Evolutionary conservation across 176 grass and related monocot genomes (phyloP), one percentile per base, ranked within the genome.

Genomic region (Triticum monococcum): DNA sequence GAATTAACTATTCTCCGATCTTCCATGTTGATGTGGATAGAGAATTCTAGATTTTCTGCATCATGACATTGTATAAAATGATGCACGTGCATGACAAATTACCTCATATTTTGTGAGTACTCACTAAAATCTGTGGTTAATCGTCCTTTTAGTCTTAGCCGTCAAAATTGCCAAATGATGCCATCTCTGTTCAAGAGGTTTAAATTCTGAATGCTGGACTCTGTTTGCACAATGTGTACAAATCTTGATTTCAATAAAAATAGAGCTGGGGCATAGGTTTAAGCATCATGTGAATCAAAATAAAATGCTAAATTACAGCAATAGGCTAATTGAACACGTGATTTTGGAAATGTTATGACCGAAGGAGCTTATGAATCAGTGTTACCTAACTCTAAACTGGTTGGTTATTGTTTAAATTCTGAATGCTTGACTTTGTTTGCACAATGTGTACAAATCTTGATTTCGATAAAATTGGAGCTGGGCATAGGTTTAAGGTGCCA

Each of bases 1-100:
- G 22, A 73, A 36, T 64, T 79, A 60, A 56, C 71, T 78, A 32
- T 54, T 31, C 11, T 8, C 4, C 1, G 9, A 16, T 80, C 23
- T 78, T 81, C 54, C 50, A 41, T 71, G 46, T 89, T 82, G 13
- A 23, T 79, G 56, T 24, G 54, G 52, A 83, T 57, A n/a, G 40
- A 33, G 18, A 72, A 33, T 54, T 64, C 3, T 78, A 43, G 18
- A 65, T 57, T 79, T 33, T 31, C 23, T 18, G 50, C 7, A 81
- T 50, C 22, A 77, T 77, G 16, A 54, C 37, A 62, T 86, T 63
- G 7, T 16, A 20, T 79, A 71, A 71, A 73, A 25, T 9, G 32
- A 72, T 20, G 7, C 32, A 64, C 50, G 5, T 3, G 9, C 67
- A 13, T 89, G 20, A 23, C 35, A 65, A 78, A 65, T 79, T 71